Percentiles rank a stretch among this genome's conserved stretches.
Conservation (phyloP, 352 stramenopile species). For the Phytopythium chamaehyphon region DNA sequence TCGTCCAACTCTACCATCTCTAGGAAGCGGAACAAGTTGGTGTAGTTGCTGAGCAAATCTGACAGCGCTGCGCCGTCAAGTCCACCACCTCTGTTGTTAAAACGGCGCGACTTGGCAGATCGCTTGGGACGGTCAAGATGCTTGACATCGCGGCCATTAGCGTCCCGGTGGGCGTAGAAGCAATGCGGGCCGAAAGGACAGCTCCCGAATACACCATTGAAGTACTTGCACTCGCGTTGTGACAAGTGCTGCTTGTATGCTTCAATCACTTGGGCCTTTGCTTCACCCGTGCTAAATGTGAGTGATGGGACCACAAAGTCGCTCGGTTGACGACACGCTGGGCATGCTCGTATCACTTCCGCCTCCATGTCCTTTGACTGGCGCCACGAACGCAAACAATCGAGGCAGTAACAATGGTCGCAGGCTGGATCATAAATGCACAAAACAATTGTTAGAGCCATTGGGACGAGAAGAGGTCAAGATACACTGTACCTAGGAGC, state of each 20-base stretch:
- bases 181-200: slow-evolving; percentile 71
- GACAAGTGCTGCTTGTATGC: slow-evolving; percentile 75
- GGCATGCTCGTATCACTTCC: slow-evolving; percentile 62
- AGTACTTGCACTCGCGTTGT: slow-evolving; percentile 80
- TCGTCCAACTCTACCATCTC: slow-evolving; percentile 59
- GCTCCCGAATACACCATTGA: slow-evolving; percentile 58
- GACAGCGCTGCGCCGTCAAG: slow-evolving; percentile 28
- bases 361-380: slow-evolving; percentile 73
- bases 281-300: slow-evolving; percentile 59
- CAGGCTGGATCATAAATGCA: slow-evolving; percentile 24
- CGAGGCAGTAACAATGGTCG: slow-evolving; percentile 75
- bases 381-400: slow-evolving; percentile 68
- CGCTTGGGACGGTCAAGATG: slow-evolving; percentile 51
- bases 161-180: slow-evolving; percentile 74
- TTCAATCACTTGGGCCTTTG: slow-evolving; percentile 49
- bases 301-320: slow-evolving; percentile 82
- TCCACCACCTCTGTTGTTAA: slow-evolving; percentile 6
- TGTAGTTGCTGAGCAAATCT: slow-evolving; percentile 56
- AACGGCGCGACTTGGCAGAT: slow-evolving; percentile 21
- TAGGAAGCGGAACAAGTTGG: slow-evolving; percentile 59
- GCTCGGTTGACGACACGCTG: slow-evolving; percentile 56
- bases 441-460: neutral
- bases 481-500: slow-evolving; percentile 55
- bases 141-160: slow-evolving; percentile 55
- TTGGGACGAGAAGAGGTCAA: neutral